These are phyloP conservation scores for Patellifolia procumbens DNA, from an alignment of 179 eudicot genomes.

Conservation along the genomic window DNA sequence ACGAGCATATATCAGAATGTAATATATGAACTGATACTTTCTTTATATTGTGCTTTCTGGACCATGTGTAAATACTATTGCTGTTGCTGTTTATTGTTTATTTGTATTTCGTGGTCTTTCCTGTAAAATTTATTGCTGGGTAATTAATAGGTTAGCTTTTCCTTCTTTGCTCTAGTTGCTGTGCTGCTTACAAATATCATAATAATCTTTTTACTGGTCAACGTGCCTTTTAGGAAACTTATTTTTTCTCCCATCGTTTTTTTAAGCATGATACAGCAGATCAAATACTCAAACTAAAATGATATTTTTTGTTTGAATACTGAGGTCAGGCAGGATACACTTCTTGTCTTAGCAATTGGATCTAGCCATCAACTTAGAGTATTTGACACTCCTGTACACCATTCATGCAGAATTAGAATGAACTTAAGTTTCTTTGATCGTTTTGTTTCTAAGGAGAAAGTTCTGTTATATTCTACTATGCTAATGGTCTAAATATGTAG, in stretches of 20 bases:
- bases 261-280: background rate
- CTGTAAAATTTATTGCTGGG: background rate
- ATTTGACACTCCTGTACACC: background rate
- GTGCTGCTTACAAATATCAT: background rate
- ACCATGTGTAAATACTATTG: background rate
- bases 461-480: background rate
- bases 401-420: background rate
- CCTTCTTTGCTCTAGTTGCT: background rate
- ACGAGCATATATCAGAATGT: background rate
- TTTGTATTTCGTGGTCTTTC: background rate
- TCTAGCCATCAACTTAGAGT: background rate
- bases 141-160: too few relatives aligned
- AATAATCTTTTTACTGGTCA: background rate
- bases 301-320: background rate
- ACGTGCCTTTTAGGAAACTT: background rate
- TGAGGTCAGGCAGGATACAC: background rate
- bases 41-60: background rate
- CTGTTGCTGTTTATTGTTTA: background rate
- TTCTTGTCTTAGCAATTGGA: background rate
- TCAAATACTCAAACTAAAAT: background rate
- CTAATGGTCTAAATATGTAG: background rate
- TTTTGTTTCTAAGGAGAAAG: slow-evolving; percentile 1
- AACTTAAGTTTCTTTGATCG: background rate
- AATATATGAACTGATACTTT: background rate
- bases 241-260: background rate